Evolutionary conservation across 2,329 filamentous ascomycete genomes (phyloP), one percentile per base, ranked within the genome.

Genomic region (Colletotrichum eremochloae): DNA sequence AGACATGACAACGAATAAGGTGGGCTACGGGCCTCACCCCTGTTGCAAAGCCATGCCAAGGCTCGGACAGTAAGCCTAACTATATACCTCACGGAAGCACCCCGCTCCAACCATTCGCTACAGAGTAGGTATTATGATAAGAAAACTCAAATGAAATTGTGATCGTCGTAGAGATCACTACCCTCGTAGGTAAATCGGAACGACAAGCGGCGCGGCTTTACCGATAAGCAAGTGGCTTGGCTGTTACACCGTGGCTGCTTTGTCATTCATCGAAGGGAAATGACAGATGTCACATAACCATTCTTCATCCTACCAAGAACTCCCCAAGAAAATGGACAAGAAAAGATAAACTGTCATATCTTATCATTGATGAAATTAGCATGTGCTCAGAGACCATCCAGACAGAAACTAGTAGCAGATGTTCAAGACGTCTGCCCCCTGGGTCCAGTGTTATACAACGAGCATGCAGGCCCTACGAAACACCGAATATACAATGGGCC

Each of bases 1-100:
- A 44, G 18, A 44, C 18, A 44, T 1, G 20, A 48, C 46, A 5
- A 46, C 18, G 8, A 18, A 48, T n/a, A 48, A 48, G n/a, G 20
- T 48, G 20, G 20, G 9, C 46, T 24, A 48, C n/a, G 84, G 40
- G 48, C 11, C 12, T 52, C 2, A 52, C 24, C 48, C 24, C 48
- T 52, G 48, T 29, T 29, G 24, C 3, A 29, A 24, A 52, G 24
- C n/a, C 48, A 52, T 3, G n/a, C 48, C 24, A 29, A 24, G 24
- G 12, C 24, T 15, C n/a, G 5, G 20, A 29, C 2, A 29, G n/a
- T 11, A 5, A 29, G 29, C 5, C 24, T 52, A 24, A 24, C 24
- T 24, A 24, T 24, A 24, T 14, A 5, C 12, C 24, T 52, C 11
- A 29, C 12, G 12, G 7, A 14, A 24, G n/a, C n/a, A 50, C 46